A percentile compares a stretch with the other conserved stretches of the same genome.
These are phyloP conservation scores for Pyrenochaeta sp. DNA, from an alignment of 2,329 filamentous ascomycete genomes.

Conservation along the genomic window DNA sequence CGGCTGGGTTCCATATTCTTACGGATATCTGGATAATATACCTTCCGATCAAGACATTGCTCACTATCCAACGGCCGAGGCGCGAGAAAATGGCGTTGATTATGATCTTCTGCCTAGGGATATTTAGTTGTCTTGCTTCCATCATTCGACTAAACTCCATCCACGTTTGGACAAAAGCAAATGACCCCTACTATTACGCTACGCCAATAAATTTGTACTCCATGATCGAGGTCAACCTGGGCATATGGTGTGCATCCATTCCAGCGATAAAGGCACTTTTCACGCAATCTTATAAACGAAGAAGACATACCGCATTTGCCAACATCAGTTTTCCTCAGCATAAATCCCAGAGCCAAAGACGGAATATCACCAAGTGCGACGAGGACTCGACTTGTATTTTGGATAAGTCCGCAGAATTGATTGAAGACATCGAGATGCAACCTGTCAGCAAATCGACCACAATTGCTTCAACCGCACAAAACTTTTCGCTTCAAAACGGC, in stretches of 20 bases:
- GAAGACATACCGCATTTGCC: no score
- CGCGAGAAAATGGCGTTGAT: conserved; percentile 87
- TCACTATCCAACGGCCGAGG: conserved; percentile 78
- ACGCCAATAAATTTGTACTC: conserved; percentile 90
- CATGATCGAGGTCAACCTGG: conserved; percentile 85
- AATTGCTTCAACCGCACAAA: no score
- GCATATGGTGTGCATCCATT: conserved; percentile 86
- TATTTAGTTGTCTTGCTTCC: conserved; percentile 90
- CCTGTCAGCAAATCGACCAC: no score
- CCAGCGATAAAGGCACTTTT: conserved; percentile 82
- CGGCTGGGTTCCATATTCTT: conserved; percentile 83
- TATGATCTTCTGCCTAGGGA: conserved; percentile 80
- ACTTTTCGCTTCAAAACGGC: no score
- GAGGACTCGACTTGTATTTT: no score
- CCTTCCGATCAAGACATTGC: conserved; percentile 83
- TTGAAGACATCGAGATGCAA: no score
- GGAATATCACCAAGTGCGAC: no score
- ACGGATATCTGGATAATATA: conserved; percentile 86
- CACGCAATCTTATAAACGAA: conserved; percentile 12
- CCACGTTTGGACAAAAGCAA: conserved; percentile 41
- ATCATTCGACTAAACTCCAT: conserved; percentile 61
- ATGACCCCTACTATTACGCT: conserved; percentile 70
- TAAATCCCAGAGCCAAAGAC: no score
- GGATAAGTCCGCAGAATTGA: no score
- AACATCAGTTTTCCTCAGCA: no score